A percentile compares a stretch with the other conserved stretches of the same genome.
These are phyloP conservation scores for Rehmannia glutinosa DNA, from an alignment of 257 asterid genomes.

Conservation along the genomic window DNA sequence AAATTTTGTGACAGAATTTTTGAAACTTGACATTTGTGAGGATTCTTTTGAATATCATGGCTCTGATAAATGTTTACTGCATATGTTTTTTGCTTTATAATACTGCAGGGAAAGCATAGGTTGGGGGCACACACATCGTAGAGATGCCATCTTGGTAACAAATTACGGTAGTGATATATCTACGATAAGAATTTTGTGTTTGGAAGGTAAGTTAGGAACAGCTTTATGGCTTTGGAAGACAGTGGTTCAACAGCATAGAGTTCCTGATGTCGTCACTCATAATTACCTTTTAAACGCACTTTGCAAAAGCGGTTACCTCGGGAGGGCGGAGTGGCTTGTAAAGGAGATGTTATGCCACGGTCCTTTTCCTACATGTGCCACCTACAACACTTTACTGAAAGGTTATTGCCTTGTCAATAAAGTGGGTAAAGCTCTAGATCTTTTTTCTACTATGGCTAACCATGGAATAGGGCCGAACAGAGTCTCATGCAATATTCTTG, in stretches of 20 bases:
- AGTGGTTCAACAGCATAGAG: conserved; percentile 41
- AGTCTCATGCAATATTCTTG: conserved; percentile 76
- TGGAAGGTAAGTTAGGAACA: conserved; percentile 57
- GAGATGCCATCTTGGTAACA: conserved; percentile 23
- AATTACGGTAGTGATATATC: conserved; percentile 24
- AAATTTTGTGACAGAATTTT: neutral
- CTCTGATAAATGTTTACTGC: conserved; percentile 12
- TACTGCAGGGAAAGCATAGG: conserved; percentile 47
- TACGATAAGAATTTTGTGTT: conserved; percentile 55
- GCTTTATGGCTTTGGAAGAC: conserved; percentile 57
- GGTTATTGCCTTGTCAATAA: conserved; percentile 59
- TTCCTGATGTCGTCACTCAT: conserved; percentile 61
- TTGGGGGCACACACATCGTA: conserved; percentile 28
- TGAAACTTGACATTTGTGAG: neutral
- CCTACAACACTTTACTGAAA: conserved; percentile 74
- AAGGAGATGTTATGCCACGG: conserved; percentile 60
- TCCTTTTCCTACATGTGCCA: conserved; percentile 69
- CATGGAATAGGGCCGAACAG: conserved; percentile 57
- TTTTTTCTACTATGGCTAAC: conserved; percentile 55
- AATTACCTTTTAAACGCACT: conserved; percentile 73
- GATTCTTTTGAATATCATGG: neutral
- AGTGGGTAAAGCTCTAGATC: conserved; percentile 58
- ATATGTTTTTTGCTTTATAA: neutral
- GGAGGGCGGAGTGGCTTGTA: conserved; percentile 63
- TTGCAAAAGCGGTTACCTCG: conserved; percentile 62